These are phyloP conservation scores for Fusarium neocosmosporiellum DNA, from an alignment of 2,329 filamentous ascomycete genomes.

Conservation along the genomic window DNA sequence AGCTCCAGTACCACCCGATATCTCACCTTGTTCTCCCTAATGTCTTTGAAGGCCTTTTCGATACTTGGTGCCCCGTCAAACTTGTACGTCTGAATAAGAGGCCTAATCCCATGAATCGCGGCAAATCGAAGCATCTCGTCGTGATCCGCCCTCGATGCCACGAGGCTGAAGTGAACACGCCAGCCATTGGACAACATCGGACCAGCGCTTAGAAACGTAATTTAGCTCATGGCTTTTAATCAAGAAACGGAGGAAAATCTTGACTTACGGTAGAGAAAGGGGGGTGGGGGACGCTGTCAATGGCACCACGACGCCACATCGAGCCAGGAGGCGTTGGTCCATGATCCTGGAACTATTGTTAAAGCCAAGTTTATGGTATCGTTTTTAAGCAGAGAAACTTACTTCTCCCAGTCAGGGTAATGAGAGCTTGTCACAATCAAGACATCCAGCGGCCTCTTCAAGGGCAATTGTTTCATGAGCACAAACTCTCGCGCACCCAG, in stretches of 20 bases:
- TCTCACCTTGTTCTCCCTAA: background rate
- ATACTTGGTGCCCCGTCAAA: background rate
- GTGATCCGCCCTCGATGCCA: constrained; percentile 1
- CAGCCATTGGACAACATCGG: constrained; percentile 3
- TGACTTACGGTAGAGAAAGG: background rate
- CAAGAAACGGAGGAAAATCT: background rate
- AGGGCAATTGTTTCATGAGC: background rate
- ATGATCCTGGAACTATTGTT: background rate
- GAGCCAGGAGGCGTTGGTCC: background rate
- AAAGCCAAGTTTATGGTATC: background rate
- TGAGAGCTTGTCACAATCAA: background rate
- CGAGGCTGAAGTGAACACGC: constrained; percentile 3
- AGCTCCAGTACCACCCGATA: constrained; percentile 2
- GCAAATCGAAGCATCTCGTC: constrained; percentile 12
- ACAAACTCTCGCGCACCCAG: background rate
- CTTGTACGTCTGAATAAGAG: background rate
- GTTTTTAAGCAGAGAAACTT: background rate
- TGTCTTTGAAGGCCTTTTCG: background rate
- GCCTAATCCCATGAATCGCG: background rate
- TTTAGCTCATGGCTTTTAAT: background rate
- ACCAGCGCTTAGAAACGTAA: background rate
- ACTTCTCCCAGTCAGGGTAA: background rate
- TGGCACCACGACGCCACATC: background rate
- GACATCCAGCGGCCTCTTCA: background rate
- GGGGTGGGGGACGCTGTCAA: background rate